phyloP scores from a whole-genome alignment of 495 filamentous ascomycete genomes.

The Elaphomyces granulatus region DNA sequence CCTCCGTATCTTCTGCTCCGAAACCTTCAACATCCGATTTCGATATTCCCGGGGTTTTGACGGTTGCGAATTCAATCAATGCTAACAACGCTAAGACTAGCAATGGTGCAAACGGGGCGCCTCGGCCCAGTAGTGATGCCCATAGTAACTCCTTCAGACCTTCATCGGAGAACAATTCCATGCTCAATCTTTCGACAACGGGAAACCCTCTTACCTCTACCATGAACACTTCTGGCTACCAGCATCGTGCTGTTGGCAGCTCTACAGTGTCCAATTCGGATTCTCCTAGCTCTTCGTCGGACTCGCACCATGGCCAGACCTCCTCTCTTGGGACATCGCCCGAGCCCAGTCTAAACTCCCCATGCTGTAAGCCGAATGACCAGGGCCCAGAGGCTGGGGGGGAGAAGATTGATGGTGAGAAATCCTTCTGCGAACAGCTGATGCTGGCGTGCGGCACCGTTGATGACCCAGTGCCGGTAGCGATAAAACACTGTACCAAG shows the following conservation, averaged over 20 bases:
- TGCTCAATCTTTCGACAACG: not conserved
- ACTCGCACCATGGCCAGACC: constrained; percentile 44
- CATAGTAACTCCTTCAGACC: not conserved
- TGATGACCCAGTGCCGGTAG: constrained; percentile 48
- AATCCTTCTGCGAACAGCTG: constrained; percentile 53
- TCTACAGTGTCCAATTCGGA: constrained; percentile 33
- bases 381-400: constrained; percentile 13
- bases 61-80: constrained; percentile 13
- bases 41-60: constrained; percentile 24
- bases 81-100: not conserved
- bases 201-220: not conserved
- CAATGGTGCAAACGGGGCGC: constrained; percentile 1
- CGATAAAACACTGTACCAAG: constrained; percentile 20
- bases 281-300: constrained; percentile 42
- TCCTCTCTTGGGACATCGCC: constrained; percentile 85
- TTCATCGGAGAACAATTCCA: not conserved
- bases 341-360: constrained; percentile 47
- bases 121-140: not conserved
- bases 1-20: constrained; percentile 5
- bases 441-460: constrained; percentile 60
- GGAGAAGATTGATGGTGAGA: constrained; percentile 36
- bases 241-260: not conserved
- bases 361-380: constrained; percentile 45
- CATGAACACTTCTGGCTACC: not conserved
- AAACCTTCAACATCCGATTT: constrained; percentile 17